These are phyloP conservation scores for Conoideocrella luteorostrata DNA, from an alignment of 2,329 filamentous ascomycete species.

Conservation along the genomic window DNA sequence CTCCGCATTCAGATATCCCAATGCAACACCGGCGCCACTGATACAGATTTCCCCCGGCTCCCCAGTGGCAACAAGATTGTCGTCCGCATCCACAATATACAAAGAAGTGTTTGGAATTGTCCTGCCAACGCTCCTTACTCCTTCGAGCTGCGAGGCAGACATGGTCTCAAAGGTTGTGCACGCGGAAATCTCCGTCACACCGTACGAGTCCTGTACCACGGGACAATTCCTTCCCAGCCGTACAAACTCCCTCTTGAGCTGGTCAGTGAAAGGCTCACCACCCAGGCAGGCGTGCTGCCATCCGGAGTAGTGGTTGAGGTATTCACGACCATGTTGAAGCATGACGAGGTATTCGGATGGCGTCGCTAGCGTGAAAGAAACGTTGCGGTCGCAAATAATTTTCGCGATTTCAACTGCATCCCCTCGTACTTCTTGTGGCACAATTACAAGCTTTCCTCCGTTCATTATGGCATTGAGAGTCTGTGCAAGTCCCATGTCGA, in stretches of 20 bases:
- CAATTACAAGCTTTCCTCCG: slow-evolving; percentile 31
- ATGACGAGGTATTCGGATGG: slow-evolving; percentile 34
- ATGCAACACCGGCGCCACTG: slow-evolving; percentile 21
- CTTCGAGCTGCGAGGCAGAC: too few relatives aligned
- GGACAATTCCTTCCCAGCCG: slow-evolving; percentile 4
- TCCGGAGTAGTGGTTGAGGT: slow-evolving; percentile 9
- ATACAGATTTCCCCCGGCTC: slow-evolving; percentile 24
- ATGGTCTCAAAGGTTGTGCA: too few relatives aligned
- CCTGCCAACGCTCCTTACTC: slow-evolving; percentile 1
- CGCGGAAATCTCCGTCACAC: slow-evolving; percentile 22
- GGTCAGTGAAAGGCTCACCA: slow-evolving; percentile 22
- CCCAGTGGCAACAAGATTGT: slow-evolving; percentile 17
- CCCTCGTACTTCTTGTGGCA: slow-evolving; percentile 12
- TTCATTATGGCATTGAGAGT: slow-evolving; percentile 27
- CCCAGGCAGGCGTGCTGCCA: slow-evolving; percentile 15
- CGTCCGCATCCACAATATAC: slow-evolving; percentile 32
- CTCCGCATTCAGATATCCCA: slow-evolving; percentile 30
- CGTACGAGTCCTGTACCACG: slow-evolving; percentile 19
- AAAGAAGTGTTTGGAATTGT: slow-evolving; percentile 22
- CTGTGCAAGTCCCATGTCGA: slow-evolving; percentile 35
- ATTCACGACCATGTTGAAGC: slow-evolving; percentile 16
- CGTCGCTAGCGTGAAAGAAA: slow-evolving; percentile 32
- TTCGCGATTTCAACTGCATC: slow-evolving; percentile 29
- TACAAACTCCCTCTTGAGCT: slow-evolving; percentile 9
- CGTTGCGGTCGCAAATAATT: slow-evolving; percentile 25